These are phyloP conservation scores for Ganoderma boninense DNA, from an alignment of 1,284 basidiomycete genomes.

Conservation along the genomic window DNA sequence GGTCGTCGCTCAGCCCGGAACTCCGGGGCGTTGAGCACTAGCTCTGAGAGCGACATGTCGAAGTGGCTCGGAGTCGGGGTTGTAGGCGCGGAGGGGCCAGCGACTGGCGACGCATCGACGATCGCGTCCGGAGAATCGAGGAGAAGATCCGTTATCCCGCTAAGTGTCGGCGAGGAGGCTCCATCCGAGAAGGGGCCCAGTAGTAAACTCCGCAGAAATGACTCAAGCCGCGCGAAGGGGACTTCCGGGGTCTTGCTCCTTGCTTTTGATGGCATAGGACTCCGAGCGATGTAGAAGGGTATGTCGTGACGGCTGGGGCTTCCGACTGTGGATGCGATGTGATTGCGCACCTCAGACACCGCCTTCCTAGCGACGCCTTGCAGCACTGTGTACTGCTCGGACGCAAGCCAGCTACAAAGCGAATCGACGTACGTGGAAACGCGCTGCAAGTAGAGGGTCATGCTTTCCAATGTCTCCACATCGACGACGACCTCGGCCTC, in stretches of 20 bases:
- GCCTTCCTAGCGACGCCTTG: neutral
- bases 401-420: conserved; percentile 5
- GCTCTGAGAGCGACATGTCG: neutral
- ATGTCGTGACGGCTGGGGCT: neutral
- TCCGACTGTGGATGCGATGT: neutral
- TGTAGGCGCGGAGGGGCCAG: neutral
- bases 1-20: neutral
- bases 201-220: neutral
- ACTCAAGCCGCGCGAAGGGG: neutral
- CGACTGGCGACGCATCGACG: neutral
- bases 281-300: neutral
- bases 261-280: too few relatives aligned
- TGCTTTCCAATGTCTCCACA: neutral
- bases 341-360: neutral
- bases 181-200: neutral
- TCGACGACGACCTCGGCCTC: conserved; percentile 7
- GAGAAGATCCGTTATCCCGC: neutral
- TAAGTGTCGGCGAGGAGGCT: neutral
- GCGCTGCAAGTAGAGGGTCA: conserved; percentile 16
- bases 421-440: conserved; percentile 10
- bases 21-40: neutral
- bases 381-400: conserved; percentile 1
- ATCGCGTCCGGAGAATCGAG: neutral
- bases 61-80: neutral
- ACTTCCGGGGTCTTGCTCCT: neutral